phyloP scores from a whole-genome alignment of 345 rosid genomes.

The Salix purpurea region DNA sequence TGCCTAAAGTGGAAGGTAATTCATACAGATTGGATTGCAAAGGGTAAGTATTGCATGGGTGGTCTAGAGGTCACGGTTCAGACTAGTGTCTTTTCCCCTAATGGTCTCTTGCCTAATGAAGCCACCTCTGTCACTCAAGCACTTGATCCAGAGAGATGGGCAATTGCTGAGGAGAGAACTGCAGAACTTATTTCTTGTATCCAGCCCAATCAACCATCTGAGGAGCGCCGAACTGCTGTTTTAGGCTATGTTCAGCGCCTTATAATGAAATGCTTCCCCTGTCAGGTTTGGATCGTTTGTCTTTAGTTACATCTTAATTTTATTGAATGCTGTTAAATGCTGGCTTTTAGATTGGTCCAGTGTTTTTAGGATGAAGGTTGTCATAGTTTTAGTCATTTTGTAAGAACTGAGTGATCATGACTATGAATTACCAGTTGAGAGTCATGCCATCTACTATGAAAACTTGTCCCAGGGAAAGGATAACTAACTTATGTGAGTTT shows the following conservation, averaged over 20 bases:
- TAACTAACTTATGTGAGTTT: neutral
- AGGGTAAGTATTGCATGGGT: neutral
- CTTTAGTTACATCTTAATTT: neutral
- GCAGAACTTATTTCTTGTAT: constrained; percentile 68
- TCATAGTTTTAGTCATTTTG: neutral
- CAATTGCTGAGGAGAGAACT: constrained; percentile 68
- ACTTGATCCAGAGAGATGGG: constrained; percentile 68
- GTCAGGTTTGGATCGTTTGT: constrained; percentile 36
- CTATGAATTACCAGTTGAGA: neutral
- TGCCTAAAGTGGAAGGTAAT: neutral
- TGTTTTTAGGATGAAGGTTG: neutral
- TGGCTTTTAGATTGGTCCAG: neutral
- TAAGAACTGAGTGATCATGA: neutral
- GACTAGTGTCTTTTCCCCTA: constrained; percentile 55
- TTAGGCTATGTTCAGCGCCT: constrained; percentile 67
- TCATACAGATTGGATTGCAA: neutral
- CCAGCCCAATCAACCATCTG: constrained; percentile 67
- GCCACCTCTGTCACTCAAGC: constrained; percentile 56
- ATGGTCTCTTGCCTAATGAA: constrained; percentile 73
- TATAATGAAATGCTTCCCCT: constrained; percentile 71
- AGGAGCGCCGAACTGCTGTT: constrained; percentile 72
- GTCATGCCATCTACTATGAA: neutral
- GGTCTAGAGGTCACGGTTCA: constrained; percentile 11
- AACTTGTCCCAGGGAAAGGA: neutral
- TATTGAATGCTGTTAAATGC: neutral